phyloP scores from a whole-genome alignment of 208 protist genomes.

The Trypanosoma conorhini region DNA sequence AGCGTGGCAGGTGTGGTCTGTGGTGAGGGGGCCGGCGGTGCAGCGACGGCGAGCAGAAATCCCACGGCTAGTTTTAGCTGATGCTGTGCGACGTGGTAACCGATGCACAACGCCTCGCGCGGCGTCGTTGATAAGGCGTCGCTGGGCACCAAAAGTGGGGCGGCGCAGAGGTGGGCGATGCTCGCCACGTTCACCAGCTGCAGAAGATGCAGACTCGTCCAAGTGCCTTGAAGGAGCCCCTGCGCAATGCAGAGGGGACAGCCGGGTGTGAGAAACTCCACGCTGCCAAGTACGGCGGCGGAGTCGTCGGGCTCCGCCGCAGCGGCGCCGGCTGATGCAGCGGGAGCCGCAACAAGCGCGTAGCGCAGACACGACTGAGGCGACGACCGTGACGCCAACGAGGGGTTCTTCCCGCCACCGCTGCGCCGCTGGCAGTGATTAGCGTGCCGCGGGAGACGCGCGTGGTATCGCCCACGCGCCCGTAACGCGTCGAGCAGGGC shows the following conservation, averaged over 20 bases:
- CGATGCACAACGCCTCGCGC: constrained; percentile 23
- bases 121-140: constrained; percentile 26
- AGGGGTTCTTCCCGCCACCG: not conserved
- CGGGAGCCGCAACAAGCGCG: too few species aligned
- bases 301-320: not conserved
- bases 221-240: constrained; percentile 36
- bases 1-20: not conserved
- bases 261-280: constrained; percentile 16
- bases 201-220: constrained; percentile 44
- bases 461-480: constrained; percentile 18
- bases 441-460: constrained; percentile 20
- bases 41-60: constrained; percentile 21
- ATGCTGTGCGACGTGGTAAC: constrained; percentile 36
- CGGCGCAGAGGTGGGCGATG: constrained; percentile 20
- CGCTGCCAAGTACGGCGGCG: not conserved
- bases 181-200: constrained; percentile 49
- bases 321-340: not conserved
- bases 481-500: constrained; percentile 13
- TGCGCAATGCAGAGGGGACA: constrained; percentile 58
- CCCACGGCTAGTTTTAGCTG: constrained; percentile 13
- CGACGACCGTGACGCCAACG: not conserved
- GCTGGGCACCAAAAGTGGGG: constrained; percentile 22
- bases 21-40: not conserved
- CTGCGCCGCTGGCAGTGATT: constrained; percentile 5
- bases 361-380: too few species aligned